phyloP scores from a whole-genome alignment of 2,329 filamentous ascomycete species.

The Fonsecaea pedrosoi region DNA sequence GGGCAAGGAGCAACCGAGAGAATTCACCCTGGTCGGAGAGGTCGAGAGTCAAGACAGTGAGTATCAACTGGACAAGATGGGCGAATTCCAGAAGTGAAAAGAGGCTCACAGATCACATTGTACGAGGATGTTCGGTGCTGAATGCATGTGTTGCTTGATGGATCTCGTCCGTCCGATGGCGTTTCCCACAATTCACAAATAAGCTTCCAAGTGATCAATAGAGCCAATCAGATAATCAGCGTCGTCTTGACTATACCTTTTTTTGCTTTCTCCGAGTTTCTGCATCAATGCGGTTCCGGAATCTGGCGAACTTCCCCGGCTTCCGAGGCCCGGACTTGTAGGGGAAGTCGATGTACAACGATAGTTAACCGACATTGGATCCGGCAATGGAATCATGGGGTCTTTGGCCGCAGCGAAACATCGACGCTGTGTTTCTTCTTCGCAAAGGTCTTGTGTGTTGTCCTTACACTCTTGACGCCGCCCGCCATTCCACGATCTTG shows the following conservation, averaged over 20 bases:
- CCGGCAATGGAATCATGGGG: neutral
- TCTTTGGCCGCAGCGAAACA: neutral
- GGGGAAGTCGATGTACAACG: conserved; percentile 3
- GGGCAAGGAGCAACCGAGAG: conserved; percentile 4
- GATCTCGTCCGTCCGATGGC: neutral
- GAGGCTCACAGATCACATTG: neutral
- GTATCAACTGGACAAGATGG: conserved; percentile 13
- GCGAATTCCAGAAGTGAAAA: conserved; percentile 4
- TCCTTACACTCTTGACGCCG: neutral
- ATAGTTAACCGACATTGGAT: neutral
- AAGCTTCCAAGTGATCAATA: neutral
- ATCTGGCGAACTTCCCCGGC: neutral
- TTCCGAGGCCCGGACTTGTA: neutral
- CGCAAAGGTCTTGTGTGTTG: conserved; percentile 2
- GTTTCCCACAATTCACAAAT: neutral
- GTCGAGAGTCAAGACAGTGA: conserved; percentile 3
- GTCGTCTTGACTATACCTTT: neutral
- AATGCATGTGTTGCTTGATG: neutral
- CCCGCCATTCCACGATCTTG: too few species aligned
- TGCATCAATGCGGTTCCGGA: neutral
- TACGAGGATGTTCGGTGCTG: neutral
- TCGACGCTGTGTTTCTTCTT: conserved; percentile 4
- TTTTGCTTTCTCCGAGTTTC: conserved; percentile 5
- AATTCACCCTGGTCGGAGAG: neutral
- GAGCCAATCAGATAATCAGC: conserved; percentile 3